phyloP scores from a whole-genome alignment of 2,329 filamentous ascomycete species.

The Epichloe brachyelytri region DNA sequence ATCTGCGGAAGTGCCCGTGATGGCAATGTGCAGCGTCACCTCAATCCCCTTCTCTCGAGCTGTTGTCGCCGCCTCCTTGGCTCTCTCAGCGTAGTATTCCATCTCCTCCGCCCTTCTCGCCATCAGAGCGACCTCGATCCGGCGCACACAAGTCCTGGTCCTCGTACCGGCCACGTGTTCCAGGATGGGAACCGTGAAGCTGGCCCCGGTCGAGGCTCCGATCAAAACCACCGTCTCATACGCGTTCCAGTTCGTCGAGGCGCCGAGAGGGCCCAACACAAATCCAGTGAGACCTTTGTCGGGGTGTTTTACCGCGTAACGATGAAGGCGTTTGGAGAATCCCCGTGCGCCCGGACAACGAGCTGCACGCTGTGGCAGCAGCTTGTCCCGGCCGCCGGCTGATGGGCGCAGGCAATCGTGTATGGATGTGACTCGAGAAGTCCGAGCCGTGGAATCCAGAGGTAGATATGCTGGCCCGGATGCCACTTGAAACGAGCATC shows the following conservation, averaged over 20 bases:
- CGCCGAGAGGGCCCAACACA: conserved; percentile 43
- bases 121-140: conserved; percentile 40
- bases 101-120: conserved; percentile 40
- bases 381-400: conserved; percentile 34
- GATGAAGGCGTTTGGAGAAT: conserved; percentile 42
- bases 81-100: conserved; percentile 39
- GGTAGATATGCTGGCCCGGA: conserved; percentile 47
- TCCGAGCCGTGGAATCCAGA: conserved; percentile 44
- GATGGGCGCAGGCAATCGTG: conserved; percentile 45
- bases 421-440: conserved; percentile 46
- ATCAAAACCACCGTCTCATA: conserved; percentile 48
- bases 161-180: conserved; percentile 36
- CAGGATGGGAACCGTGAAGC: conserved; percentile 46
- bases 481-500: conserved; percentile 46
- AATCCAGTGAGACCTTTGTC: conserved; percentile 25
- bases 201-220: conserved; percentile 50
- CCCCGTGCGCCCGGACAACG: conserved; percentile 42
- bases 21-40: conserved; percentile 39
- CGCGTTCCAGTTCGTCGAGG: conserved; percentile 40
- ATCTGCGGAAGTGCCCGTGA: conserved; percentile 26
- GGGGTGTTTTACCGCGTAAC: conserved; percentile 27
- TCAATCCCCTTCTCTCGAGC: conserved; percentile 31
- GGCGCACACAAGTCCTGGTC: conserved; percentile 32
- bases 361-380: conserved; percentile 48
- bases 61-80: conserved; percentile 29